phyloP scores from a whole-genome alignment of 257 asterid species.

The Solanum habrochaites region DNA sequence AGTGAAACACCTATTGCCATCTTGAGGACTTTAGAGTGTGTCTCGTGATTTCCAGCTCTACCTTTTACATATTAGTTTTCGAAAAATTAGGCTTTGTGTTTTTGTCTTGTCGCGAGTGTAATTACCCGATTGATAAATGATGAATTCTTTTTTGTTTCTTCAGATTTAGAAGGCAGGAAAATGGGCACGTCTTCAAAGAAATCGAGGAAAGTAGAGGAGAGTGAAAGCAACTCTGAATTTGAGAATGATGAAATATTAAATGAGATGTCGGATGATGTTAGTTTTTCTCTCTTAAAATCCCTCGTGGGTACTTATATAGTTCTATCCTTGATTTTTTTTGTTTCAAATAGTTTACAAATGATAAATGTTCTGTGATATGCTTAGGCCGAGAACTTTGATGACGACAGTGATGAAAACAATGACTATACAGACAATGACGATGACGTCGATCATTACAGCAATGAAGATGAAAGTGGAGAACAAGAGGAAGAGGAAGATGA shows the following conservation, averaged over 20 bases:
- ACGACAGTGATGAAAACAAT: neutral
- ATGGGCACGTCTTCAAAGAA: constrained; percentile 28
- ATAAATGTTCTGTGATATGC: neutral
- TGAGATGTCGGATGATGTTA: constrained; percentile 19
- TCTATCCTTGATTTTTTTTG: neutral
- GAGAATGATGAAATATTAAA: constrained; percentile 18
- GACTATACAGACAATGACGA: constrained; percentile 5
- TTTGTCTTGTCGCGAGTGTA: neutral
- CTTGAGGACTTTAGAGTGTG: neutral
- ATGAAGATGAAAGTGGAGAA: constrained; percentile 9
- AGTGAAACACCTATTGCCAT: neutral
- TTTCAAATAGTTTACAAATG: neutral
- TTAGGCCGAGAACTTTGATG: constrained; percentile 6
- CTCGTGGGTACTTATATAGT: neutral
- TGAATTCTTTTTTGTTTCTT: neutral
- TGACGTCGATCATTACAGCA: neutral
- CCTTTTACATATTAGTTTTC: neutral
- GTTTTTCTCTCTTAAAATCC: constrained; percentile 1
- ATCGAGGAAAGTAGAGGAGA: constrained; percentile 12
- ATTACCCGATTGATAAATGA: neutral
- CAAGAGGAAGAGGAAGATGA: constrained; percentile 14
- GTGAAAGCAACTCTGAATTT: constrained; percentile 39
- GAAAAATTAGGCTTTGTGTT: neutral
- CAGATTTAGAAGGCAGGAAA: neutral
- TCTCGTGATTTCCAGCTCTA: neutral